Evolutionary conservation across 192 early-diverging fungal genomes (phyloP).

Genomic region (Gigaspora rosea): DNA sequence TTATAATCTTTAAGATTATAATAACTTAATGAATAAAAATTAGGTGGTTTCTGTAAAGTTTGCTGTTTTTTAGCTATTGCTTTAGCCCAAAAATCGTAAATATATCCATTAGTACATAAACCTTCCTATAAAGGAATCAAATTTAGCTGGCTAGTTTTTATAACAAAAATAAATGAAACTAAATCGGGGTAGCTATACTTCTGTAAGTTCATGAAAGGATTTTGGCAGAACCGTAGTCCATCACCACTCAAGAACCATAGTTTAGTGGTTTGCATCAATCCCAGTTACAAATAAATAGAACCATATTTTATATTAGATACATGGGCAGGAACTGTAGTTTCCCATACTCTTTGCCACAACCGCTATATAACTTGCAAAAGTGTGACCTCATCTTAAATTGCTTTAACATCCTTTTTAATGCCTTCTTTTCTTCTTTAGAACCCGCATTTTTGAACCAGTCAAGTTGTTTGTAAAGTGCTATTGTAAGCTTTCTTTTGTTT

Average conservation of each 20-base stretch:
- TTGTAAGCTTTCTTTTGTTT: no score
- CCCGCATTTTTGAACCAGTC: slow-evolving; percentile 3
- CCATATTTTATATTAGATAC: slow-evolving; percentile 20
- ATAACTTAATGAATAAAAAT: no score
- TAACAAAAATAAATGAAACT: slow-evolving; percentile 13
- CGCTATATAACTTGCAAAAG: slow-evolving; percentile 7
- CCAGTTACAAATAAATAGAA: slow-evolving; percentile 12
- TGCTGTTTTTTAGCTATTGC: slow-evolving; percentile 15
- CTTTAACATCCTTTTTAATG: not conserved
- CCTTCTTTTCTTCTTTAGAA: slow-evolving; percentile 19
- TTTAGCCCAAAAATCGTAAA: slow-evolving; percentile 17
- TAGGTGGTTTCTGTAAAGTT: no score
- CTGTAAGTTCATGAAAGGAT: no score
- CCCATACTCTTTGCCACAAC: slow-evolving; percentile 14
- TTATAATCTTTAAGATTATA: no score
- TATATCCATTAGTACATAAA: slow-evolving; percentile 11
- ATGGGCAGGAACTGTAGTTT: slow-evolving; percentile 15
- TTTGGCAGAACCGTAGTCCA: slow-evolving; percentile 18
- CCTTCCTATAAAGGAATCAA: slow-evolving; percentile 12
- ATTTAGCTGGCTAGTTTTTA: slow-evolving; percentile 17
- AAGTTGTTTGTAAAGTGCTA: slow-evolving; percentile 23
- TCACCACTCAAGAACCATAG: slow-evolving; percentile 14
- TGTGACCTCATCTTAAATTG: slow-evolving; percentile 16
- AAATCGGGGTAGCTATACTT: slow-evolving; percentile 1
- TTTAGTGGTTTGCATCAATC: slow-evolving; percentile 20